phyloP scores from a whole-genome alignment of 108 stramenopile genomes.

The Aurantiochytrium sp. region DNA sequence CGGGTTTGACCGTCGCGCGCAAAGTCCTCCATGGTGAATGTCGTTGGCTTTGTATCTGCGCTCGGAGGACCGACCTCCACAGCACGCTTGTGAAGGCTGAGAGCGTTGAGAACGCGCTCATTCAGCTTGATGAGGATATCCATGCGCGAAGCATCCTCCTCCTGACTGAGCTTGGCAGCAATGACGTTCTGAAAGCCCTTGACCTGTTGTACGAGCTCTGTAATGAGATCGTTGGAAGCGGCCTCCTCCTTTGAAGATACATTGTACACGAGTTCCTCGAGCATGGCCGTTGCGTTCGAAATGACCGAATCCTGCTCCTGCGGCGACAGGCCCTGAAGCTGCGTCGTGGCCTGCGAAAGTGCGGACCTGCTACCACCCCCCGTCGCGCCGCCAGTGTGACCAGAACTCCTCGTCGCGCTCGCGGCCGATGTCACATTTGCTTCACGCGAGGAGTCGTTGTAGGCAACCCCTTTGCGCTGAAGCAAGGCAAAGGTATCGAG shows the following conservation, averaged over 20 bases:
- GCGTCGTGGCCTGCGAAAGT: not conserved
- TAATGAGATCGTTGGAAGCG: not conserved
- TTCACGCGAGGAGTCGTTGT: not conserved
- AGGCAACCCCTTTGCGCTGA: not conserved
- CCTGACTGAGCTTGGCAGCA: not conserved
- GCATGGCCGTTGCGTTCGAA: not conserved
- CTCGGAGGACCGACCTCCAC: not conserved
- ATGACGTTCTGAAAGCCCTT: slow-evolving; percentile 1
- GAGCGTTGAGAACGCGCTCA: not conserved
- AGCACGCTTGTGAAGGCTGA: not conserved
- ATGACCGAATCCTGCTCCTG: not conserved
- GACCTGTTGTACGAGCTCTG: not conserved
- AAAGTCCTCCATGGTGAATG: not conserved
- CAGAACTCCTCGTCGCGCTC: too few relatives aligned
- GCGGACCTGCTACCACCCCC: too few relatives aligned
- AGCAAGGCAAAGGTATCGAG: not conserved
- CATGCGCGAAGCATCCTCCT: not conserved
- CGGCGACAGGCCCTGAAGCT: not conserved
- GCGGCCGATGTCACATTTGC: too few relatives aligned
- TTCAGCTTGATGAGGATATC: not conserved
- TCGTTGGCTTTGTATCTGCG: not conserved
- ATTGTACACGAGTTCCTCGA: not conserved
- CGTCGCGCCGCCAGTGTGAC: too few relatives aligned
- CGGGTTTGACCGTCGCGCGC: too few relatives aligned
- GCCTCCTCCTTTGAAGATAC: not conserved